Base-by-base conservation (phyloP, 495 filamentous ascomycete species). In the Pyrenula massariospora region DNA sequence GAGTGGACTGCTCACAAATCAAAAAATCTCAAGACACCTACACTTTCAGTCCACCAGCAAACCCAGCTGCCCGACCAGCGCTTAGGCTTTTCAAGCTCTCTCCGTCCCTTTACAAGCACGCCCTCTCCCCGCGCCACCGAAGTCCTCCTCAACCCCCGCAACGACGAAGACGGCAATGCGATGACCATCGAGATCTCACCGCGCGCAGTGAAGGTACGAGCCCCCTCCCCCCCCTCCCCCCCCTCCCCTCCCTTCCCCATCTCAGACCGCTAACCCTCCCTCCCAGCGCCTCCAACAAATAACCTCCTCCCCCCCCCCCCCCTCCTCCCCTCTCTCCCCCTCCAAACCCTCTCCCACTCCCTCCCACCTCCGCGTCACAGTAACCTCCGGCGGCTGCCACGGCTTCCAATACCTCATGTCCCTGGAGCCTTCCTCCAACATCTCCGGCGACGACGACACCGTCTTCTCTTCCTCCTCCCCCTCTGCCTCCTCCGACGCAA, bases 361-460 rank as follows among this genome's bases (percentile, higher is more conserved):
- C 71, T 88, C 91, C 2, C 73, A 85, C 63, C 81, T 98, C 19
- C 88, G 93, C 49, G 86, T 98, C 62, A 85, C 88, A 48, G 91
- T 98, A 24, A 88, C 93, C 58, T 85, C 82, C 51, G 93, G 93
- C 57, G 93, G 93, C 36, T 98, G 93, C 70, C 94, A 98, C 72
- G 93, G 93, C 20, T 97, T 98, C 71, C 93, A 98, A 69, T 98
- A 96, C 64, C 76, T 94, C 24, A 95, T 98, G 87, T 86, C 86
- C 3, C 79, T 96, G 3, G 85, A 87, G 22, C 82, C 79, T 0
- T 72, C 68, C 0, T 61, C 72, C 22, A 77, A 79, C 55, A 68
- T 85, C 22, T 79, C 86, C 50, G 56, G 73, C 0, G 84, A 89
- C 51, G 92, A 95, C 62, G 94, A 97, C 70, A 94, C 78, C 0